Conservation (phyloP, 345 rosid genomes). For the Lagerstroemia speciosa region DNA sequence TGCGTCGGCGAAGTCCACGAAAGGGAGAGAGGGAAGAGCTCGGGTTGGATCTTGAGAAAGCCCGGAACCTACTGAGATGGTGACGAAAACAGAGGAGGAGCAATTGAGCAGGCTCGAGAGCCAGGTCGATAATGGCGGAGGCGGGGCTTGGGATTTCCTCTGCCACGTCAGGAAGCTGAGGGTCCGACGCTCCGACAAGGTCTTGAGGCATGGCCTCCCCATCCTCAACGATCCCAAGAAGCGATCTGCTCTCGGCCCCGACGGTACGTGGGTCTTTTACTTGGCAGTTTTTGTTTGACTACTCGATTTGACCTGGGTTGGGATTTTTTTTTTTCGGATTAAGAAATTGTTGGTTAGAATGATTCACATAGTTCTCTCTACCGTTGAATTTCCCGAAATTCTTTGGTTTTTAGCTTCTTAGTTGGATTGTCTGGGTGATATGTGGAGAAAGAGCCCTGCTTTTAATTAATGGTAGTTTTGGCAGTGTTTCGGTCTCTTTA, state of each 20-base stretch:
- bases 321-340: too few relatives aligned
- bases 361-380: too few relatives aligned
- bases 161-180: slow-evolving; percentile 86
- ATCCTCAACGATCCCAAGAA: slow-evolving; percentile 70
- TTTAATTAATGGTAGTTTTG: not conserved
- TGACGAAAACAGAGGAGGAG: slow-evolving; percentile 80
- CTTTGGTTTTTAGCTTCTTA: not conserved
- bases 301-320: too few relatives aligned
- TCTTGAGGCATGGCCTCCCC: slow-evolving; percentile 72
- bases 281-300: not conserved
- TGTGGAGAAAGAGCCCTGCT: not conserved
- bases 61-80: slow-evolving; percentile 46
- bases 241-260: slow-evolving; percentile 76
- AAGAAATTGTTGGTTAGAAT: too few relatives aligned
- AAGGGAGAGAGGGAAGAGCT: slow-evolving; percentile 5
- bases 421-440: not conserved
- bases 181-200: slow-evolving; percentile 86
- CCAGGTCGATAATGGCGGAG: slow-evolving; percentile 95
- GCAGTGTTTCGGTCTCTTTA: too few relatives aligned
- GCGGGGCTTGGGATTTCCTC: slow-evolving; percentile 95
- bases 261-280: slow-evolving; percentile 36
- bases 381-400: not conserved
- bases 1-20: not conserved
- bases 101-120: slow-evolving; percentile 62
- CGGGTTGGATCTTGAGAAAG: slow-evolving; percentile 7